Evolutionary conservation across 1,139 yeast species (phyloP), one percentile per base, ranked within the genome.

Genomic region (Taphrina flavorubra): DNA sequence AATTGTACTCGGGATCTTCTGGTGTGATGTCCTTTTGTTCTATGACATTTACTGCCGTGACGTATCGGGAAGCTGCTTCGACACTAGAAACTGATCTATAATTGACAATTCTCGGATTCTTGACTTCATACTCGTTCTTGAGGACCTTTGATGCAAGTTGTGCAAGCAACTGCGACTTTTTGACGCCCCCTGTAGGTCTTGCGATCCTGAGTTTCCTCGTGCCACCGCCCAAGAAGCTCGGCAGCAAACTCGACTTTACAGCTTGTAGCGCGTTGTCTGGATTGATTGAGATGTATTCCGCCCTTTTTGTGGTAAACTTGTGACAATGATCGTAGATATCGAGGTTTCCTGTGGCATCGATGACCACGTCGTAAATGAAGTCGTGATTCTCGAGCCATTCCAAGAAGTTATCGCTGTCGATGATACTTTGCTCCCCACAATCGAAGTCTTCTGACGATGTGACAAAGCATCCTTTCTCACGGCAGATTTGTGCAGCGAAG

Each of bases 141-240:
- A 53, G 56, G 13, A 63, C 61, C 36, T 55, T 46, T 10, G 39
- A 18, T 13, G 61, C 67, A 16, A 63, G 61, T n/a, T 42, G 11
- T 25, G 51, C 20, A 20, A 63, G 61, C 25, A 55, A 25, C 20
- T 31, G 39, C 1, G 67, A 44, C 31, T 55, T 63, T 20, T 37
- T 44, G n/a, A 25, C 37, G 14, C 67, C 67, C 2, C 11, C 37
- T 16, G 67, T 44, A 11, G 51, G 36, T 34, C 59, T 42, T 39
- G 49, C 51, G 11, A 63, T 49, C 14, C 40, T 55, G 36, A 63
- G 20, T 20, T 63, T 63, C 14, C 67, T 46, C 1, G 67, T 55
- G 36, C 67, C 67, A 13, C 67, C 67, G 16, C 67, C 67, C 8
- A 63, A 49, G 42, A 63, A 53, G n/a, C 59, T 57, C n/a, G 67